Evolutionary conservation across 306 rosid genomes (phyloP).

Genomic region (Cucurbita ficifolia): DNA sequence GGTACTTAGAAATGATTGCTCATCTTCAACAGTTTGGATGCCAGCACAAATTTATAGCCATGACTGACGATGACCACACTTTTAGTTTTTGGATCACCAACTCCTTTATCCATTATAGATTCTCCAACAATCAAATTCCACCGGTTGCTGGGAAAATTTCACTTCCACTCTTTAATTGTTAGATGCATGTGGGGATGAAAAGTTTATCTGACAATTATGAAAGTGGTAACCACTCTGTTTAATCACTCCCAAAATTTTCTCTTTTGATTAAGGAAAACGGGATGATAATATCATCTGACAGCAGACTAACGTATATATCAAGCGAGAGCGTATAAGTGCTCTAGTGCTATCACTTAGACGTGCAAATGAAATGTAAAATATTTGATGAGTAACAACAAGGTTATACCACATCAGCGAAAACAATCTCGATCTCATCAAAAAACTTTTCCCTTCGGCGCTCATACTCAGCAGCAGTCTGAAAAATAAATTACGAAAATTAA

Average conservation of each 20-base stretch:
- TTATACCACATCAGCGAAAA: conserved; percentile 89
- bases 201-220: neutral
- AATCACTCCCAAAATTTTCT: neutral
- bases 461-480: conserved; percentile 95
- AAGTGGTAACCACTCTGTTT: neutral
- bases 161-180: neutral
- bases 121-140: neutral
- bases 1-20: neutral
- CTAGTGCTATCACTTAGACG: neutral
- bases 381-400: neutral
- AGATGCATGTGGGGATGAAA: neutral
- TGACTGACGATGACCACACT: neutral
- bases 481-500: conserved; percentile 5
- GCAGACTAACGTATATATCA: neutral
- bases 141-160: neutral
- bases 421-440: conserved; percentile 85
- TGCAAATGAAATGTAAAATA: neutral
- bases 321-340: neutral
- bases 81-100: neutral
- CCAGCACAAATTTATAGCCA: neutral
- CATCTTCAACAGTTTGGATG: neutral
- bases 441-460: conserved; percentile 69
- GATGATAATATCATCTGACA: neutral
- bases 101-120: neutral
- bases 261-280: neutral